Percentiles rank a stretch among this genome's conserved stretches.
These are phyloP conservation scores for Phaffia australis DNA, from an alignment of 768 basidiomycete genomes.

Conservation along the genomic window DNA sequence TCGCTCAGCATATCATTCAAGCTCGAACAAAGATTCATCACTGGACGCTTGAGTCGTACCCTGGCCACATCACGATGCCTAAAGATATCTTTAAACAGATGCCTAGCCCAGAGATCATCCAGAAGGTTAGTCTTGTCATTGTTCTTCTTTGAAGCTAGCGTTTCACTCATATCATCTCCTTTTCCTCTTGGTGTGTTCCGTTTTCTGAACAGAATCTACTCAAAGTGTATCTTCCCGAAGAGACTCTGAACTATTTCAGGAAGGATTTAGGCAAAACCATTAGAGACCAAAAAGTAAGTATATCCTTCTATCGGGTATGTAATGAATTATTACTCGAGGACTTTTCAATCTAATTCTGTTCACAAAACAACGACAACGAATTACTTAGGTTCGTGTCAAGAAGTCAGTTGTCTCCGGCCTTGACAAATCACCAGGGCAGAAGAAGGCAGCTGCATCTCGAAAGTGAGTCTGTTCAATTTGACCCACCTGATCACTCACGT, in stretches of 20 bases:
- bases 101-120: slow-evolving; percentile 51
- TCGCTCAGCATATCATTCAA: slow-evolving; percentile 79
- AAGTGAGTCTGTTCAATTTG: slow-evolving; percentile 18
- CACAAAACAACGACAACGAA: neutral
- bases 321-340: neutral
- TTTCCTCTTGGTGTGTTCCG: neutral
- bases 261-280: slow-evolving; percentile 22
- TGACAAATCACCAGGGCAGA: slow-evolving; percentile 5
- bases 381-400: slow-evolving; percentile 5
- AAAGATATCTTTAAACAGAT: slow-evolving; percentile 67
- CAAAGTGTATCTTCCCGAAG: slow-evolving; percentile 28
- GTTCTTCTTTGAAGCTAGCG: neutral
- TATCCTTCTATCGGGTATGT: neutral
- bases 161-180: neutral
- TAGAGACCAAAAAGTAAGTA: slow-evolving; percentile 12
- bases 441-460: slow-evolving; percentile 7
- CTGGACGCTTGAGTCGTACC: slow-evolving; percentile 70
- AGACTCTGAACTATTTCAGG: slow-evolving; percentile 24
- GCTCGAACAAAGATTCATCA: slow-evolving; percentile 50
- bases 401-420: neutral
- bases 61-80: slow-evolving; percentile 68
- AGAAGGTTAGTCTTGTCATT: slow-evolving; percentile 1
- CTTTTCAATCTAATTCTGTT: neutral
- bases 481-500: neutral
- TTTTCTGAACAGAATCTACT: slow-evolving; percentile 20